Conservation (phyloP, 495 filamentous ascomycete genomes). For the Viridothelium virens region DNA sequence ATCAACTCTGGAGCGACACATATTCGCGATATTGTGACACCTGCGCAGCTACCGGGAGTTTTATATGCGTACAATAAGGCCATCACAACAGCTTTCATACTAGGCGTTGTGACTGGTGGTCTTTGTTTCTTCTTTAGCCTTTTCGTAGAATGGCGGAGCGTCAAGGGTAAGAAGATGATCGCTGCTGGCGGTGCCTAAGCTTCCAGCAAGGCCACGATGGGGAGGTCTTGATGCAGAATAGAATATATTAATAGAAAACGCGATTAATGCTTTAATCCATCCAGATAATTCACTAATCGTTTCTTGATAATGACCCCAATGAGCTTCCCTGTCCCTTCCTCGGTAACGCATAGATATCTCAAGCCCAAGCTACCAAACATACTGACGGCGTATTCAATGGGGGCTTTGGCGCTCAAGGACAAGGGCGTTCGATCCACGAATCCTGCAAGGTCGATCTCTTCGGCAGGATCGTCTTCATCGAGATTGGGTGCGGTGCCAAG, state of each 20-base stretch:
- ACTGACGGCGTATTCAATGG: constrained; percentile 51
- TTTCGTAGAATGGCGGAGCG: constrained; percentile 34
- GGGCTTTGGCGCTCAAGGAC: constrained; percentile 44
- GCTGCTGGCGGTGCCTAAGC: constrained; percentile 3
- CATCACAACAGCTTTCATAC: constrained; percentile 28
- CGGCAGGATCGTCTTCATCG: constrained; percentile 23
- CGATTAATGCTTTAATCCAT: constrained; percentile 19
- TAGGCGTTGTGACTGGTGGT: constrained; percentile 26
- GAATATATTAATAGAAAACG: background rate
- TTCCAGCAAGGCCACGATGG: background rate
- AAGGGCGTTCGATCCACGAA: constrained; percentile 50
- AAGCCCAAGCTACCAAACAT: constrained; percentile 52
- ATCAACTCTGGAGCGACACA: constrained; percentile 33
- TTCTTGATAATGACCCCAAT: constrained; percentile 38
- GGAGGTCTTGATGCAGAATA: background rate
- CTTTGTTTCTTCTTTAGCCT: constrained; percentile 28
- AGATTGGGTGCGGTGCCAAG: constrained; percentile 29
- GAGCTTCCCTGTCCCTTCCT: constrained; percentile 37
- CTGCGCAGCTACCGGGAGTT: constrained; percentile 26
- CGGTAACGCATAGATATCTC: constrained; percentile 44
- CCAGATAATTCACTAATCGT: constrained; percentile 34
- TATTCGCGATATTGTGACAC: constrained; percentile 27
- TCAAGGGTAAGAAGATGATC: constrained; percentile 33
- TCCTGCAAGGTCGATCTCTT: constrained; percentile 38
- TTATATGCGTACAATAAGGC: constrained; percentile 31